Percentiles rank a stretch among this genome's conserved stretches.
Conservation (phyloP, 129 eudicot genomes). For the Artemisia tridentata region DNA sequence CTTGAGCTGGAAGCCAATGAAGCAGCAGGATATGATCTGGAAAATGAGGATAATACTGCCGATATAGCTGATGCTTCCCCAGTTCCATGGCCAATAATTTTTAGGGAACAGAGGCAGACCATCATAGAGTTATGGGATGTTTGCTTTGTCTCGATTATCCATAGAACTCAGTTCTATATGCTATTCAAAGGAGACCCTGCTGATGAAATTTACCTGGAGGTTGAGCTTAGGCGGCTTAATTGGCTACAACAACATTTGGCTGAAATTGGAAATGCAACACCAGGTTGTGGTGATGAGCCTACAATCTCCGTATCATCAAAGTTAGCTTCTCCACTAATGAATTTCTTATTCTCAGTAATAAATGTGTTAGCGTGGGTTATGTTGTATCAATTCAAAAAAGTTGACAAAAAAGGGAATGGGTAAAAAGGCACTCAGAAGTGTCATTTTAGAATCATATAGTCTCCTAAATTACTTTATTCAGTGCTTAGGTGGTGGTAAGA, state of each 20-base stretch:
- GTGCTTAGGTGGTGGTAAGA: too few species aligned
- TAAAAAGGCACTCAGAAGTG: too few species aligned
- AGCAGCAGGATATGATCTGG: conserved; percentile 78
- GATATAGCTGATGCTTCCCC: conserved; percentile 52
- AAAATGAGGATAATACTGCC: conserved; percentile 46
- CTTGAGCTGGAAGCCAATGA: conserved; percentile 97
- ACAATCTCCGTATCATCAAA: conserved; percentile 83
- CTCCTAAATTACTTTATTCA: too few species aligned
- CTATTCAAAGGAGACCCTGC: conserved; percentile 90
- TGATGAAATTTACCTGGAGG: conserved; percentile 92
- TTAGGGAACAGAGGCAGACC: conserved; percentile 84
- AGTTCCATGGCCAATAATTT: conserved; percentile 59
- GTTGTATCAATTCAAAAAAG: too few species aligned
- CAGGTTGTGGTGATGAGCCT: conserved; percentile 75
- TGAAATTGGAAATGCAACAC: conserved; percentile 83
- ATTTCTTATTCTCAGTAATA: background rate
- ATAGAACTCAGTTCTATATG: conserved; percentile 91
- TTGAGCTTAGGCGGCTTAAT: conserved; percentile 82
- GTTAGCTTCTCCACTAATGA: conserved; percentile 29
- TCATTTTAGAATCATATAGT: too few species aligned
- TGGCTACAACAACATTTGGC: conserved; percentile 87
- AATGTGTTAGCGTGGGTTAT: too few species aligned
- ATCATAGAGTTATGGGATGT: conserved; percentile 89
- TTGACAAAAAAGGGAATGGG: too few species aligned
- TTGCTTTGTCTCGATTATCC: conserved; percentile 85